phyloP scores from a whole-genome alignment of 2,329 filamentous ascomycete species.

The Stemphylium lycopersici region DNA sequence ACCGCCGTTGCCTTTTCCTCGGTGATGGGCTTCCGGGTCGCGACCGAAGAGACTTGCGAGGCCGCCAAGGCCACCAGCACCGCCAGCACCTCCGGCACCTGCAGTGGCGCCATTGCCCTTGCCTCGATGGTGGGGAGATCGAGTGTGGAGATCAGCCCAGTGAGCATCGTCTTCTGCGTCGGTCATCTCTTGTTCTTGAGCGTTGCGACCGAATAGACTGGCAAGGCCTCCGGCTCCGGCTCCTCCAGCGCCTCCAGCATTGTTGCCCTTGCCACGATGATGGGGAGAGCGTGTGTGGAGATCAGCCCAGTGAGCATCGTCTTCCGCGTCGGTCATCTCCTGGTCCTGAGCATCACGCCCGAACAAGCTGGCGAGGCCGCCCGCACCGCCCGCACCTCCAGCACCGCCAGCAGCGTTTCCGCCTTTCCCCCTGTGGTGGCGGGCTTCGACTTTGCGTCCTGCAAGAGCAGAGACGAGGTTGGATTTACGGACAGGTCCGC shows the following conservation, averaged over 20 bases:
- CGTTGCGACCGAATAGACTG: background rate
- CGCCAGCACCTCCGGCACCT: background rate
- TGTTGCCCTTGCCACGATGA: slow-evolving; percentile 11
- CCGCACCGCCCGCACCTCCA: background rate
- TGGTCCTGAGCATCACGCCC: slow-evolving; percentile 1
- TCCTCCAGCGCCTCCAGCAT: background rate
- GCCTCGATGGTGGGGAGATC: slow-evolving; percentile 15
- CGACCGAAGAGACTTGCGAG: too few relatives aligned
- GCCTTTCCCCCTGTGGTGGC: slow-evolving; percentile 25
- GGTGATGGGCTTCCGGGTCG: slow-evolving; percentile 11
- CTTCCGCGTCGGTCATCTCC: slow-evolving; percentile 8
- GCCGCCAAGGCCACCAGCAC: too few relatives aligned
- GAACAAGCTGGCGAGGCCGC: too few relatives aligned
- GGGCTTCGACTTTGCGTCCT: slow-evolving; percentile 22
- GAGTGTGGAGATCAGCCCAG: slow-evolving; percentile 17
- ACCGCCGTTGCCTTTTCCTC: background rate
- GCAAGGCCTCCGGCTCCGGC: too few relatives aligned
- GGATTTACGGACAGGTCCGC: slow-evolving; percentile 25
- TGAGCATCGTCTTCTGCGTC: slow-evolving; percentile 14
- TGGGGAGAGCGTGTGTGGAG: slow-evolving; percentile 17
- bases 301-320: slow-evolving; percentile 18
- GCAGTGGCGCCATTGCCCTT: background rate
- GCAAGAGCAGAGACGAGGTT: slow-evolving; percentile 32
- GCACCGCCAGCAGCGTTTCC: slow-evolving; percentile 1
- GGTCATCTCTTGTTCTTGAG: slow-evolving; percentile 8